Percentiles rank a stretch among this genome's conserved stretches.
These are phyloP conservation scores for Fusarium gaditjirri DNA, from an alignment of 2,329 filamentous ascomycete genomes.

Conservation along the genomic window DNA sequence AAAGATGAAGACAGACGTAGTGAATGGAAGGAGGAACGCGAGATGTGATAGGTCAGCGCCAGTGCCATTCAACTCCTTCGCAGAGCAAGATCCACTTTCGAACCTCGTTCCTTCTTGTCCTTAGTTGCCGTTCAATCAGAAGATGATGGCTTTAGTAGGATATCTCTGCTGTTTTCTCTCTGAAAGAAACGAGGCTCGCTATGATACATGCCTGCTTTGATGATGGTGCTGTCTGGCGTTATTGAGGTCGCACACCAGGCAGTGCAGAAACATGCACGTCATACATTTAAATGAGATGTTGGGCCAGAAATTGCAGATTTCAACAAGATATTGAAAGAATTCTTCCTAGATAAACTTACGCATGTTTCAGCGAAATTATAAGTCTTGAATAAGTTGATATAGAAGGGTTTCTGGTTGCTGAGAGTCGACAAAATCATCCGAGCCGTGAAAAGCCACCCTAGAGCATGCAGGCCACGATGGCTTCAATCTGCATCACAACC, in stretches of 20 bases:
- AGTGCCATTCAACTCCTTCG: background rate
- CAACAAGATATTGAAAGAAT: background rate
- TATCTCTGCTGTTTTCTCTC: background rate
- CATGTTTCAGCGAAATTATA: too few relatives aligned
- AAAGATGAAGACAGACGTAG: constrained; percentile 9
- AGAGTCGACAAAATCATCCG: background rate
- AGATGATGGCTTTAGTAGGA: background rate
- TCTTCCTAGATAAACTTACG: background rate
- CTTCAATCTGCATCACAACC: background rate
- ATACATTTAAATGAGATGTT: background rate
- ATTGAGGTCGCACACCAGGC: background rate
- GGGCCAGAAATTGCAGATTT: background rate
- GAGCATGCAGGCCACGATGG: background rate
- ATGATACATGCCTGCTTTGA: background rate
- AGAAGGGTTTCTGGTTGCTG: background rate
- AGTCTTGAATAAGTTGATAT: too few relatives aligned
- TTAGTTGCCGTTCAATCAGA: background rate
- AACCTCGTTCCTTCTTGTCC: background rate
- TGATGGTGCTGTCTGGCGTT: background rate
- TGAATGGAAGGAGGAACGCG: constrained; percentile 2
- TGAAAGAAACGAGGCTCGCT: background rate
- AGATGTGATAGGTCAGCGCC: constrained; percentile 7
- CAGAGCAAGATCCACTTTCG: constrained; percentile 4
- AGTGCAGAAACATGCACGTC: background rate
- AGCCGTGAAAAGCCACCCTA: background rate